Evolutionary conservation across 139 green algal genomes (phyloP).

Genomic region (Spirogloea muscicola): DNA sequence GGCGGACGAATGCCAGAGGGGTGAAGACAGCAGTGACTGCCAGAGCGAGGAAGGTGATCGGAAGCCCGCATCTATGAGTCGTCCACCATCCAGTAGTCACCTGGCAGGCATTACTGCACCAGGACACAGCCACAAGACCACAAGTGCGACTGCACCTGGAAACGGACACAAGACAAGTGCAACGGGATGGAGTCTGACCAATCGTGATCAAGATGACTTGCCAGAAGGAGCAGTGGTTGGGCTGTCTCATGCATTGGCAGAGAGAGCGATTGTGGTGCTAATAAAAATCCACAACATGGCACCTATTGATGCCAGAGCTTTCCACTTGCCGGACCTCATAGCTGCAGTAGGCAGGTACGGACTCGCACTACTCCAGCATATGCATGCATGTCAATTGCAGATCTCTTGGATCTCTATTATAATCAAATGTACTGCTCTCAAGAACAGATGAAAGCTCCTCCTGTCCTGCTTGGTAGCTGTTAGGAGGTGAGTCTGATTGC

Average conservation of each 20-base stretch:
- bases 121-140: no score
- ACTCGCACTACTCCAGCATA: not conserved
- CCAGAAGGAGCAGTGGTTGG: slow-evolving; percentile 22
- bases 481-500: no score
- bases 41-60: not conserved
- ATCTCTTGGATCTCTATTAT: not conserved
- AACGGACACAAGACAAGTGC: no score
- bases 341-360: slow-evolving; percentile 21
- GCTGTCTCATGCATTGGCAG: slow-evolving; percentile 33
- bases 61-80: no score
- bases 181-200: no score
- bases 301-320: not conserved
- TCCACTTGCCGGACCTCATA: slow-evolving; percentile 29
- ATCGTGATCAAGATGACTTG: no score
- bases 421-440: not conserved
- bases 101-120: no score
- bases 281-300: slow-evolving; percentile 21
- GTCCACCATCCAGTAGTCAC: no score
- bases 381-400: not conserved
- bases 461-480: not conserved
- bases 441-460: not conserved
- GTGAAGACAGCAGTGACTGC: slow-evolving; percentile 1
- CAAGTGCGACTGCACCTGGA: no score
- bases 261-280: slow-evolving; percentile 32
- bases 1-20: slow-evolving; percentile 18